Conservation (phyloP, 2,329 filamentous ascomycete species). For the Tolypocladium ophioglossoides region DNA sequence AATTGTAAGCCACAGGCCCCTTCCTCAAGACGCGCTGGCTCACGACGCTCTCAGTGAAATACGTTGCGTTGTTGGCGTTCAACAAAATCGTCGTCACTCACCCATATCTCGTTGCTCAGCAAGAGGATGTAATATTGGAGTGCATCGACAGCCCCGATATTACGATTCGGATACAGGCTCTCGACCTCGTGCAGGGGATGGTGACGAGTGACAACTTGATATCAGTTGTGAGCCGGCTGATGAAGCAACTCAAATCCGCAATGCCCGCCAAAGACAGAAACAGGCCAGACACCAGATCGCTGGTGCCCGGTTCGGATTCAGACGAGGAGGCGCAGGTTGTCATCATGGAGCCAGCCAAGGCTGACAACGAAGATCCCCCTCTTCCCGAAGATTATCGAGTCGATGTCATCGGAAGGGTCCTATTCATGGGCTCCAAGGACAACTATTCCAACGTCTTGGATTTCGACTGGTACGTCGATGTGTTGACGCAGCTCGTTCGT, state of each 20-base stretch:
- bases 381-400: slow-evolving; percentile 79
- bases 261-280: slow-evolving; percentile 38
- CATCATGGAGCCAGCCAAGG: slow-evolving; percentile 21
- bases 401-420: slow-evolving; percentile 71
- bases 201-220: slow-evolving; percentile 79
- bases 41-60: slow-evolving; percentile 59
- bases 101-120: slow-evolving; percentile 76
- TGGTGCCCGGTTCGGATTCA: slow-evolving; percentile 31
- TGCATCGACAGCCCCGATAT: slow-evolving; percentile 95
- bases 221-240: slow-evolving; percentile 73
- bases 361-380: slow-evolving; percentile 37
- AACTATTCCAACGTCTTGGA: slow-evolving; percentile 80
- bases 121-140: slow-evolving; percentile 92
- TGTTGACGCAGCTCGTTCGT: slow-evolving; percentile 75
- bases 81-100: slow-evolving; percentile 90
- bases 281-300: slow-evolving; percentile 32
- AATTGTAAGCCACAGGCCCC: slow-evolving; percentile 54
- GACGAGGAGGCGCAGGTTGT: slow-evolving; percentile 39
- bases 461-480: slow-evolving; percentile 96
- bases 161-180: slow-evolving; percentile 83
- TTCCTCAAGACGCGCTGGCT: not conserved
- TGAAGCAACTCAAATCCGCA: slow-evolving; percentile 71
- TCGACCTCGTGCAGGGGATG: slow-evolving; percentile 90
- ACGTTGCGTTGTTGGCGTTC: slow-evolving; percentile 88
- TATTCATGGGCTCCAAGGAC: slow-evolving; percentile 81